Conservation (phyloP, 768 basidiomycete genomes). For the Boletus speciosus region DNA sequence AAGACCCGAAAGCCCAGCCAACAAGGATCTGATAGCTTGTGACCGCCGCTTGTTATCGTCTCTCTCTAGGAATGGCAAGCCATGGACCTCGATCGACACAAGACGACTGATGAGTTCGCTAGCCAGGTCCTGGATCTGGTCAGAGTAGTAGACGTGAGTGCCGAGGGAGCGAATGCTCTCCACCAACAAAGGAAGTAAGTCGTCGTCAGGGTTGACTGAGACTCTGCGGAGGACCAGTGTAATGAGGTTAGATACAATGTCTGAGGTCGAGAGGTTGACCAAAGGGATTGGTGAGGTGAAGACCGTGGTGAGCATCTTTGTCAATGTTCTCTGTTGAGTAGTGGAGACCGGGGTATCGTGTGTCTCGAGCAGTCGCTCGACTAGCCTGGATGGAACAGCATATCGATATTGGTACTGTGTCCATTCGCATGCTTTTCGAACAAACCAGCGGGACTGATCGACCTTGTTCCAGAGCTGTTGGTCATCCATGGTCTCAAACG, state of each 20-base stretch:
- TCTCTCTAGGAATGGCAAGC: conserved; percentile 42
- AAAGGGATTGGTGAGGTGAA: conserved; percentile 80
- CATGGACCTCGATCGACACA: conserved; percentile 64
- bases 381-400: conserved; percentile 78
- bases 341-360: conserved; percentile 50
- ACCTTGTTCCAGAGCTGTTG: conserved; percentile 60
- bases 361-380: conserved; percentile 68
- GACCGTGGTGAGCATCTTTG: conserved; percentile 78
- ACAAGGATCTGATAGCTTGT: conserved; percentile 65
- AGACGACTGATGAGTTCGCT: conserved; percentile 79
- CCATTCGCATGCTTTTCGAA: conserved; percentile 77
- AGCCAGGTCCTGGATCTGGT: conserved; percentile 91
- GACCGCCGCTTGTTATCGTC: conserved; percentile 45
- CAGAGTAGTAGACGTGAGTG: conserved; percentile 91
- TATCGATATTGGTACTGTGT: conserved; percentile 92
- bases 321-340: conserved; percentile 55
- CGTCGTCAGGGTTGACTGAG: conserved; percentile 57
- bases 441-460: conserved; percentile 80
- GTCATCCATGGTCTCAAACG: conserved; percentile 64
- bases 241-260: conserved; percentile 77
- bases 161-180: conserved; percentile 81
- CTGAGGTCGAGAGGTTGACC: conserved; percentile 87
- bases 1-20: conserved; percentile 68
- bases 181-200: conserved; percentile 64
- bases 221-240: conserved; percentile 70